A percentile compares a stretch with the other conserved stretches of the same genome.
Conservation (phyloP, 2,329 filamentous ascomycete species). For the Aureobasidium zeae region DNA sequence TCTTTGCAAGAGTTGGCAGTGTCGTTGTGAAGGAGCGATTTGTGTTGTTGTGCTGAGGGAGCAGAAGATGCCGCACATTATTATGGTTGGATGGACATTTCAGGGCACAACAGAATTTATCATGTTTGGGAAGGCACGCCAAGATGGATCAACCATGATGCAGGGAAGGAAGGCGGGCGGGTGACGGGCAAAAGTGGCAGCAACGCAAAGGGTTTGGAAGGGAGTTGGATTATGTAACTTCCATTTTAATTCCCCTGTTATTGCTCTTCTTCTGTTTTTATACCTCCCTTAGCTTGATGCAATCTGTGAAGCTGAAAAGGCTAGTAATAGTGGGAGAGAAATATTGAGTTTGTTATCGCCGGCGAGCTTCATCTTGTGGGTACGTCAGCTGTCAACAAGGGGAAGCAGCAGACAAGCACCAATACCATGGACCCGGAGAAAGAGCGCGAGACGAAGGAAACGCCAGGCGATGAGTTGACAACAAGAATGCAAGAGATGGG, state of each 20-base stretch:
- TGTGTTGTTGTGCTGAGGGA: conserved; percentile 22
- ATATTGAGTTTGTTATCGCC: no score
- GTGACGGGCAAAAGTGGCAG: neutral
- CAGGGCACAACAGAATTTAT: neutral
- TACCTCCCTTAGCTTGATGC: no score
- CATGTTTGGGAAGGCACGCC: no score
- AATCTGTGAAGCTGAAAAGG: no score
- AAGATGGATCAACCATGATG: no score
- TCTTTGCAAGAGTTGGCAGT: conserved; percentile 21
- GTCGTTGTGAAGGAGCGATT: conserved; percentile 19
- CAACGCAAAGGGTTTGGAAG: no score
- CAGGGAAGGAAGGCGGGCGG: no score
- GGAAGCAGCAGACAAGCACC: neutral
- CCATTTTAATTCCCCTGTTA: no score
- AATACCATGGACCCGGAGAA: conserved; percentile 3
- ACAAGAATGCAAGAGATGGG: neutral
- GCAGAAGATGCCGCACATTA: conserved; percentile 31
- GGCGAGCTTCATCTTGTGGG: neutral
- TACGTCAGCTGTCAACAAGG: conserved; percentile 5
- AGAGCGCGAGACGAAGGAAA: neutral
- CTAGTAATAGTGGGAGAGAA: no score
- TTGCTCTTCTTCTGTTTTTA: no score
- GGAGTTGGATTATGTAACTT: no score
- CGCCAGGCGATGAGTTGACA: neutral
- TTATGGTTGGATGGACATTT: neutral